Evolutionary conservation across 2,329 filamentous ascomycete genomes (phyloP), one percentile per base, ranked within the genome.

Genomic region (Diaporthe helianthi): DNA sequence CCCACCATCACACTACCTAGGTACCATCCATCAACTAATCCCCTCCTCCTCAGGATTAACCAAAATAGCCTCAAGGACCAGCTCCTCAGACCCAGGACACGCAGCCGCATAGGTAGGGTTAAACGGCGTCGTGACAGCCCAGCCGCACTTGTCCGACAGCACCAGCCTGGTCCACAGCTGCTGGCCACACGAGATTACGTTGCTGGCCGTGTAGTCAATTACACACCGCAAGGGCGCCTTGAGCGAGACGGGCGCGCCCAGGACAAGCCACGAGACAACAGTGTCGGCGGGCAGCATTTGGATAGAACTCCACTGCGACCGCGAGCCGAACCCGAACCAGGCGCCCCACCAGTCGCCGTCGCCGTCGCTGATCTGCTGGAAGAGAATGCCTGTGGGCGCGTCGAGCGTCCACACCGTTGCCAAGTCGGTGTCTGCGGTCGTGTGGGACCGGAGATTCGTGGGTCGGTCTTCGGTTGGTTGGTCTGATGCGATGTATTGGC

Each of bases 391-490:
- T 41, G 58, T 61, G 12, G 19, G 13, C 26, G 19, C 26, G 58
- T 61, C 58, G 19, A 61, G 41, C 41, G 13, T 19, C 58, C 58
- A 61, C 41, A 12, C 26, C 24, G 58, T 13, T 19, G 58, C 58
- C 3, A 2, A 2, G 41, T 22, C 41, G 17, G 24, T 3, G 58
- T 47, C 44, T 3, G 19, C 6, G 1, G 41, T 61, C 26, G n/a
- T 13, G 41, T 17, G 41, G 0, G 41, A 47, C 19, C 1, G 13
- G 5, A 33, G 7, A 41, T 46, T 47, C 15, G 22, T 44, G 5
- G 12, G 10, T 1, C 7, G 10, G 12, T 17, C 58, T 2, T 17
- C 41, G 19, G 19, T 26, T 3, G 58, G 41, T 6, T 22, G 19
- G 58, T 61, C 58, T 3, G 41, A 33, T 19, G 13, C 7, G 41